These are phyloP conservation scores for Diaporthe ilicicola DNA, from an alignment of 2,329 filamentous ascomycete species.

Conservation along the genomic window DNA sequence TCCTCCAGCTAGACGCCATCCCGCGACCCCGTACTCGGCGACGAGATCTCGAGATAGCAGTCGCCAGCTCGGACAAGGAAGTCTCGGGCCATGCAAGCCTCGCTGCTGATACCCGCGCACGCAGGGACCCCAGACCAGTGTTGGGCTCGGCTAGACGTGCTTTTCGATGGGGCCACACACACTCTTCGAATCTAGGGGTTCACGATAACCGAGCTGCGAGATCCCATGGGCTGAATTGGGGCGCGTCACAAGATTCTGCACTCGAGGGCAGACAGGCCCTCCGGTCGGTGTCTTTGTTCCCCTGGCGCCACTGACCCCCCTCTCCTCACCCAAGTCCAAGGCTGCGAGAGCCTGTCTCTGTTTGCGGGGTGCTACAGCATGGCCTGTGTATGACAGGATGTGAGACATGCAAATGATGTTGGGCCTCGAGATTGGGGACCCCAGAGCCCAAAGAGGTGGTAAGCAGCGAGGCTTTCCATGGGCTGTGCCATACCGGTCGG, in stretches of 20 bases:
- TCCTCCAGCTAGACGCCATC: not conserved
- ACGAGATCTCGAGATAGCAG: not conserved
- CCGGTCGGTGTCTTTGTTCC: not conserved
- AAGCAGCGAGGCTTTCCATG: not conserved
- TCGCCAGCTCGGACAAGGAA: slow-evolving; percentile 15
- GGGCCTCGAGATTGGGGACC: not conserved
- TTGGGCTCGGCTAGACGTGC: slow-evolving; percentile 10
- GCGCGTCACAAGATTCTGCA: slow-evolving; percentile 30
- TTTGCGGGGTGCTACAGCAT: slow-evolving; percentile 27
- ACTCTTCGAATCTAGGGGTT: slow-evolving; percentile 15
- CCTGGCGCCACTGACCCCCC: not conserved
- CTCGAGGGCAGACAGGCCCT: not conserved
- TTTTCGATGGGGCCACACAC: not conserved
- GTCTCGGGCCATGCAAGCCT: slow-evolving; percentile 25
- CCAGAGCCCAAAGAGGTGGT: not conserved
- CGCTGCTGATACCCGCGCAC: slow-evolving; percentile 16
- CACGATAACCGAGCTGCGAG: slow-evolving; percentile 33
- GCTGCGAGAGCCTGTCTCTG: slow-evolving; percentile 12
- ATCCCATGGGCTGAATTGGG: slow-evolving; percentile 30
- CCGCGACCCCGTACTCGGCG: not conserved
- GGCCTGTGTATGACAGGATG: slow-evolving; percentile 24
- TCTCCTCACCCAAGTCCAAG: not conserved
- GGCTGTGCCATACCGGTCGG: slow-evolving; percentile 1
- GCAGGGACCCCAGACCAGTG: not conserved
- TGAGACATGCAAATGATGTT: slow-evolving; percentile 24